Percentiles rank a stretch among this genome's conserved stretches.
Conservation (phyloP, 345 rosid genomes). For the Atalantia buxifolia region DNA sequence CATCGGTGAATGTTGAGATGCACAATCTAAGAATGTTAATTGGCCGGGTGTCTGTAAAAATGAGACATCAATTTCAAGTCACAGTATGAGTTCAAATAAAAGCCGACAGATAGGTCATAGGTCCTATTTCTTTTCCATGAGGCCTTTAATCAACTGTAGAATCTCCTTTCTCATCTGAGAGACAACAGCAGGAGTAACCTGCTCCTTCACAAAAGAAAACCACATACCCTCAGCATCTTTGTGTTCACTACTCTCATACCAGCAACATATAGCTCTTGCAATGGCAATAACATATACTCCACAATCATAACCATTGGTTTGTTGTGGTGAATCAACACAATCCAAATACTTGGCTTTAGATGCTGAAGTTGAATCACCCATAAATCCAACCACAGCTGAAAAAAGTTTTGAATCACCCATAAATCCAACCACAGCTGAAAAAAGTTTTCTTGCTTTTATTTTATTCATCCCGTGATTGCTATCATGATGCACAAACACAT, state of each 20-base stretch:
- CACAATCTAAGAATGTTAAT: neutral
- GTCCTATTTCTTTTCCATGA: slow-evolving; percentile 36
- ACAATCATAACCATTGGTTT: slow-evolving; percentile 69
- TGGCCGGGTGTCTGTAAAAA: neutral
- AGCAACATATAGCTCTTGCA: slow-evolving; percentile 50
- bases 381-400: slow-evolving; percentile 37
- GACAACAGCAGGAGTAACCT: slow-evolving; percentile 48
- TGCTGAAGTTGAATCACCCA: slow-evolving; percentile 20
- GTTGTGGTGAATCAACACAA: slow-evolving; percentile 54
- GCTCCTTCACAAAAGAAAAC: slow-evolving; percentile 58
- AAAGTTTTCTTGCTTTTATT: slow-evolving; percentile 40
- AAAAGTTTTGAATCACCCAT: slow-evolving; percentile 37
- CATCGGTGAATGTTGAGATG: neutral
- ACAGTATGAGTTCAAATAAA: neutral
- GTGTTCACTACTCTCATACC: slow-evolving; percentile 36
- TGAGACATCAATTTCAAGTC: neutral
- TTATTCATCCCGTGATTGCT: slow-evolving; percentile 46
- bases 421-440: slow-evolving; percentile 38
- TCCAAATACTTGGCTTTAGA: slow-evolving; percentile 40
- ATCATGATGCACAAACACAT: slow-evolving; percentile 75
- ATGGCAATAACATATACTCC: slow-evolving; percentile 62
- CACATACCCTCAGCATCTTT: slow-evolving; percentile 41
- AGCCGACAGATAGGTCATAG: neutral
- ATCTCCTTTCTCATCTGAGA: slow-evolving; percentile 54
- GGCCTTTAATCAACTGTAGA: slow-evolving; percentile 42